Conservation (phyloP, 306 rosid genomes). For the Vigna unguiculata region DNA sequence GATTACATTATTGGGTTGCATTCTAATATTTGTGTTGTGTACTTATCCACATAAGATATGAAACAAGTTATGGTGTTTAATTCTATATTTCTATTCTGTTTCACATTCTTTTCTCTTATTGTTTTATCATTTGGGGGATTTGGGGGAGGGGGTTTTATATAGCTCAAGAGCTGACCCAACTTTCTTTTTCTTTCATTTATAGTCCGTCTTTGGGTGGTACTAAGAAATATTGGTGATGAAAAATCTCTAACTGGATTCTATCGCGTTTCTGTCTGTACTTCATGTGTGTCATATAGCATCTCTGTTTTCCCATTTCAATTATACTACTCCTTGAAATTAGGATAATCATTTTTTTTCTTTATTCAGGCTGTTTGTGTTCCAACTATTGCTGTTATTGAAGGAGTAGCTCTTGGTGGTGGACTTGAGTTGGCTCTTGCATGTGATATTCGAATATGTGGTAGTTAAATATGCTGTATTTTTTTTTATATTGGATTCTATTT, state of each 20-base stretch:
- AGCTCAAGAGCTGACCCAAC: slow-evolving; percentile 19
- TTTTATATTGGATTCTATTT: slow-evolving; percentile 16
- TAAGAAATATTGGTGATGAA: slow-evolving; percentile 22
- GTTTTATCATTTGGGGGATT: neutral
- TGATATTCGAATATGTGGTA: slow-evolving; percentile 96
- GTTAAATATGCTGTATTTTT: slow-evolving; percentile 29
- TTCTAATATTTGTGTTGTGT: neutral
- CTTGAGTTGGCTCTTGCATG: slow-evolving; percentile 96
- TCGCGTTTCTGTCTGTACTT: slow-evolving; percentile 21
- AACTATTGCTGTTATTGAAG: slow-evolving; percentile 89
- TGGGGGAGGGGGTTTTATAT: neutral
- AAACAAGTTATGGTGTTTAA: neutral
- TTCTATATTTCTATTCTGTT: slow-evolving; percentile 33
- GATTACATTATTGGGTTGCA: neutral
- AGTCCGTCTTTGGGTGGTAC: neutral
- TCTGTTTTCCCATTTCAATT: slow-evolving; percentile 15
- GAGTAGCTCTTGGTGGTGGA: slow-evolving; percentile 96
- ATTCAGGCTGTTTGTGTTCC: slow-evolving; percentile 74
- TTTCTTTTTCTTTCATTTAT: slow-evolving; percentile 2
- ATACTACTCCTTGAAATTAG: slow-evolving; percentile 35
- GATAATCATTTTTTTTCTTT: slow-evolving; percentile 39
- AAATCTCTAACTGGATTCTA: slow-evolving; percentile 24
- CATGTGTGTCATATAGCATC: slow-evolving; percentile 2
- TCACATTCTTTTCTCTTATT: neutral
- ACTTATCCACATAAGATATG: slow-evolving; percentile 22